Conservation (phyloP, 2,329 filamentous ascomycete genomes). For the Elsinoe fawcettii region DNA sequence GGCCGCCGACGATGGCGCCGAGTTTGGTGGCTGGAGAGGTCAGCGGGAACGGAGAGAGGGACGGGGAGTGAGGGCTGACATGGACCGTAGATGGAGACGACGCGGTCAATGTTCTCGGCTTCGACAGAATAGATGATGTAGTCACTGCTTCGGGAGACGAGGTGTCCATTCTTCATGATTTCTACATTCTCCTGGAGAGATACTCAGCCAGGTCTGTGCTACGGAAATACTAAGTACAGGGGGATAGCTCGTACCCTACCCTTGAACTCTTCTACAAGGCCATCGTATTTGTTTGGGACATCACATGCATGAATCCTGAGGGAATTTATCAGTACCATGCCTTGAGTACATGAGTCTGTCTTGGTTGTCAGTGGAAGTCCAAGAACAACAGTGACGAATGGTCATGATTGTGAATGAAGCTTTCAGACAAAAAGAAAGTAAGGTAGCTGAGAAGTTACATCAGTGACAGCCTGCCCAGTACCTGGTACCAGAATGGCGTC, state of each 20-base stretch:
- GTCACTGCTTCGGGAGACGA: constrained; percentile 92
- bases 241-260: constrained; percentile 63
- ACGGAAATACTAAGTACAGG: constrained; percentile 32
- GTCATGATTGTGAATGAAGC: constrained; percentile 15
- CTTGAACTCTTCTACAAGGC: constrained; percentile 70
- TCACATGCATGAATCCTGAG: constrained; percentile 93
- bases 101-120: constrained; percentile 77
- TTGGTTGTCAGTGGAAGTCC: too few species aligned
- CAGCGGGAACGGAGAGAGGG: not conserved
- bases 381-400: not conserved
- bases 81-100: constrained; percentile 83
- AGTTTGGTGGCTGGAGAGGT: constrained; percentile 71
- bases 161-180: constrained; percentile 88
- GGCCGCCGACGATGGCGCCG: constrained; percentile 89
- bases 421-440: constrained; percentile 77
- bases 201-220: constrained; percentile 35
- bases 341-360: too few species aligned
- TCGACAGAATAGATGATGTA: constrained; percentile 99
- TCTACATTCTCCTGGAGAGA: constrained; percentile 64
- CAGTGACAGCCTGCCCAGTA: constrained; percentile 63
- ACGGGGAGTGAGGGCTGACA: constrained; percentile 53
- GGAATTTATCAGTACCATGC: constrained; percentile 23
- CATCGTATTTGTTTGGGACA: constrained; percentile 77
- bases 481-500: constrained; percentile 63
- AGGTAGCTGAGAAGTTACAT: constrained; percentile 99